Base-by-base conservation (phyloP, 331 rosid genomes). In the Malus hybrid region DNA sequence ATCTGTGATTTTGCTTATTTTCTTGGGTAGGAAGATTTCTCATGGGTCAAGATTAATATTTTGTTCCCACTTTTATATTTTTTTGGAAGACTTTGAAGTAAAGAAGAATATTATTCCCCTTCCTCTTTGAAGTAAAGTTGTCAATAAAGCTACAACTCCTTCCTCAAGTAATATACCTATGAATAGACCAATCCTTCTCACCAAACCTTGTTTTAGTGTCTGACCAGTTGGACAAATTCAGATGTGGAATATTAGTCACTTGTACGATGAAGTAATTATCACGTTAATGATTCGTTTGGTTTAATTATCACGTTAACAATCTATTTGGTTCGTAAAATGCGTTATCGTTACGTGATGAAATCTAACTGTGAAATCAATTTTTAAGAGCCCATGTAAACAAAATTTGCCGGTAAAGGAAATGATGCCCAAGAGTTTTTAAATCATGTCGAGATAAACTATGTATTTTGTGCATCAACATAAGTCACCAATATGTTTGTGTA, bases 11-110 rank as follows among this genome's bases (percentile, higher is more conserved):
- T 29, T 76, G 34, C 50, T 65, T 60, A 28, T 52, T 73, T 82
- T 73, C 70, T 54, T 77, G 73, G 36, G 46, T 39, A 62, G 46
- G 39, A 62, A 46, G 82, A 36, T 64, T 74, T 74, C 31, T 62
- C 54, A 3, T 5, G 24, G 57, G 72, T 82, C 71, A 78, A 70
- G 77, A 74, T 82, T 69, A 65, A 57, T 74, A 10, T n/a, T 4
- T 62, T 10, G 19, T 31, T 16, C 14, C n/a, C 15, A 73, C 31
- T 62, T 69, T 44, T 73, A 27, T 39, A 48, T 48, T 27, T 32
- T 54, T 13, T 13, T 10, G 46, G 63, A 14, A 13, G 36, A 62
- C 67, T 36, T 69, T 32, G 16, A 57, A 22, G 65, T 28, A 46
- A 68, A 32, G 39, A 68, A 69, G 39, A 18, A 27, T 36, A 72